These are phyloP conservation scores for Endotrypanum monterogeii DNA, from an alignment of 208 protist genomes.

Conservation along the genomic window DNA sequence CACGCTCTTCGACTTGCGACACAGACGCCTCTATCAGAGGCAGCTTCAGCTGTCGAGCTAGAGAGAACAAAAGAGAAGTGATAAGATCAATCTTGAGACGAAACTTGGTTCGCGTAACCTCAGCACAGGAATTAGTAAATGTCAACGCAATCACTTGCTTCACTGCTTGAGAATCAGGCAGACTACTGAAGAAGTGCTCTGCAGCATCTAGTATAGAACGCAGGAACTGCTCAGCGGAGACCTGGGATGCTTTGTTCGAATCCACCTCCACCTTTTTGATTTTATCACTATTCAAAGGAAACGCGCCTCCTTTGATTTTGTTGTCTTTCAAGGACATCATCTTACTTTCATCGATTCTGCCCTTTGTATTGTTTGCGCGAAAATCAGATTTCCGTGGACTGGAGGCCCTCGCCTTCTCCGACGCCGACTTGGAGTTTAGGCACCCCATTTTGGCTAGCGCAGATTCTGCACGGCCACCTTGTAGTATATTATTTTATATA, in stretches of 20 bases:
- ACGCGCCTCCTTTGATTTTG: conserved; percentile 8
- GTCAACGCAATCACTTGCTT: conserved; percentile 70
- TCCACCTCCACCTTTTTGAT: conserved; percentile 13
- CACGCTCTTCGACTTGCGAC: conserved; percentile 67
- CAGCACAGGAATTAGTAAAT: conserved; percentile 82
- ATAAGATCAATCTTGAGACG: conserved; percentile 74
- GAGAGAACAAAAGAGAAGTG: conserved; percentile 29
- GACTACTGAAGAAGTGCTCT: conserved; percentile 57
- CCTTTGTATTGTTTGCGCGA: conserved; percentile 14
- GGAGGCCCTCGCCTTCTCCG: conserved; percentile 31
- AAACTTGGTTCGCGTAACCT: conserved; percentile 83
- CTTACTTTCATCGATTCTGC: conserved; percentile 8
- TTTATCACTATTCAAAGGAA: conserved; percentile 5
- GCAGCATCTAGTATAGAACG: conserved; percentile 58
- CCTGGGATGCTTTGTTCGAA: conserved; percentile 23
- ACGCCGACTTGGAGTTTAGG: conserved; percentile 51
- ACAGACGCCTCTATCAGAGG: conserved; percentile 50
- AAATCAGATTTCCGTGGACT: conserved; percentile 2
- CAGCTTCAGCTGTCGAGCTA: conserved; percentile 48
- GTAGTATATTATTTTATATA: too few species aligned
- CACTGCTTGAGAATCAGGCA: conserved; percentile 49
- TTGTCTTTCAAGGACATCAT: conserved; percentile 5
- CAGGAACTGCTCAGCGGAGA: conserved; percentile 55
- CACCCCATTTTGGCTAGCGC: conserved; percentile 42
- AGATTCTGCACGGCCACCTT: background rate